These are phyloP conservation scores for Phalaenopsis equestris DNA, from an alignment of 106 monocot species.

Conservation along the genomic window DNA sequence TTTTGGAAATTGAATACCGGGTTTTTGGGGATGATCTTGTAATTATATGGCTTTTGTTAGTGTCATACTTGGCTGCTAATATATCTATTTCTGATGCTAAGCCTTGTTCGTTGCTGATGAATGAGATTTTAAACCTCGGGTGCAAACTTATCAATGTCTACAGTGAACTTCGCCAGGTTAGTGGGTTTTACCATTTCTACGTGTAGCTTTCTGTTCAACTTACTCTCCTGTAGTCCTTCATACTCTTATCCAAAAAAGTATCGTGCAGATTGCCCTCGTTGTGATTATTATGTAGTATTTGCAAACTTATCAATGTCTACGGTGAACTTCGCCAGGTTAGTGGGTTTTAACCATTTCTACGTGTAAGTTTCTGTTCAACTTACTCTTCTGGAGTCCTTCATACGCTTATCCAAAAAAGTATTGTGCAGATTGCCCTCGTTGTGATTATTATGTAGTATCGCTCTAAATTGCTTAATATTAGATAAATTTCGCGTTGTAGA, in stretches of 20 bases:
- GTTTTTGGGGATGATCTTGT: constrained; percentile 66
- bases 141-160: constrained; percentile 56
- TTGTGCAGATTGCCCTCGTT: neutral
- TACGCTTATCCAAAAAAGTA: neutral
- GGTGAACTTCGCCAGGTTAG: constrained; percentile 93
- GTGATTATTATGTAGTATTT: no score
- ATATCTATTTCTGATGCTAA: constrained; percentile 17
- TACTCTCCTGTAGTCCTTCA: neutral
- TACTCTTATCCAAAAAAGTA: neutral
- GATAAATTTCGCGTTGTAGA: neutral
- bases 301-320: constrained; percentile 54
- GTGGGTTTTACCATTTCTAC: neutral
- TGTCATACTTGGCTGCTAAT: constrained; percentile 54
- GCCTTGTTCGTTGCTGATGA: constrained; percentile 20
- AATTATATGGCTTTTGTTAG: constrained; percentile 57
- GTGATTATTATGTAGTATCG: neutral
- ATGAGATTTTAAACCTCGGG: constrained; percentile 49
- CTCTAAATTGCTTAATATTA: neutral
- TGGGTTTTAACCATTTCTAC: neutral
- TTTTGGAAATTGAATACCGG: constrained; percentile 88
- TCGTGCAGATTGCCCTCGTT: no score
- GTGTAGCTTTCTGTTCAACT: neutral
- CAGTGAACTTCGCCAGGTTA: constrained; percentile 91
- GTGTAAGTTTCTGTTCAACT: neutral
- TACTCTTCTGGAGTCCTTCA: neutral